These are phyloP conservation scores for Vitis hybrid DNA, from an alignment of 177 flowering plant genomes.

Conservation along the genomic window DNA sequence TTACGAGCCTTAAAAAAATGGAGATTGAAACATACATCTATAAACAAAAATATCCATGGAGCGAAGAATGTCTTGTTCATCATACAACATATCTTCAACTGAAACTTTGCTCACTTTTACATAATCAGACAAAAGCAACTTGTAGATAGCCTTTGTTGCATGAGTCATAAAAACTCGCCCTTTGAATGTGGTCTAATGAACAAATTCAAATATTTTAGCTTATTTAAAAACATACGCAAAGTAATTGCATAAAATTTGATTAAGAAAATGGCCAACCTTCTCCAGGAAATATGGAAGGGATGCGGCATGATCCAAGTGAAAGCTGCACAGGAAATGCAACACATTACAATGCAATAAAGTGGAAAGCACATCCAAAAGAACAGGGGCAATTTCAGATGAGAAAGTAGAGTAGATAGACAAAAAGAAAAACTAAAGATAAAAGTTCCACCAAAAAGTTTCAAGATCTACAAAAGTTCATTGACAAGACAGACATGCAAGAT, in stretches of 20 bases:
- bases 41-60: too few relatives aligned
- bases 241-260: background rate
- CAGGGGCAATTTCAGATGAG: too few relatives aligned
- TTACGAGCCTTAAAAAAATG: too few relatives aligned
- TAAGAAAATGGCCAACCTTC: conserved; percentile 53
- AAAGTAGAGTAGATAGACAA: background rate
- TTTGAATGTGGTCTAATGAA: conserved; percentile 80
- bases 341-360: background rate
- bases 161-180: conserved; percentile 97
- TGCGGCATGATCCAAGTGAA: conserved; percentile 99
- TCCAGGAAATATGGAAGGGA: conserved; percentile 94
- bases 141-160: conserved; percentile 87
- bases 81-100: conserved; percentile 4
- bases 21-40: too few relatives aligned
- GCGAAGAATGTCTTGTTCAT: too few relatives aligned
- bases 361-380: too few relatives aligned
- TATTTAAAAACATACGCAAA: background rate
- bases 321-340: conserved; percentile 56
- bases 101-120: conserved; percentile 97
- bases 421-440: background rate
- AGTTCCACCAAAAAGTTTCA: background rate
- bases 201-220: conserved; percentile 10
- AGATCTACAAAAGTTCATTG: too few relatives aligned
- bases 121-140: conserved; percentile 73
- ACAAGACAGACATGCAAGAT: too few relatives aligned